Evolutionary conservation across 371 early-diverging fungal species (phyloP), one percentile per base, ranked within the genome.

Genomic region (Mortierella sp.): DNA sequence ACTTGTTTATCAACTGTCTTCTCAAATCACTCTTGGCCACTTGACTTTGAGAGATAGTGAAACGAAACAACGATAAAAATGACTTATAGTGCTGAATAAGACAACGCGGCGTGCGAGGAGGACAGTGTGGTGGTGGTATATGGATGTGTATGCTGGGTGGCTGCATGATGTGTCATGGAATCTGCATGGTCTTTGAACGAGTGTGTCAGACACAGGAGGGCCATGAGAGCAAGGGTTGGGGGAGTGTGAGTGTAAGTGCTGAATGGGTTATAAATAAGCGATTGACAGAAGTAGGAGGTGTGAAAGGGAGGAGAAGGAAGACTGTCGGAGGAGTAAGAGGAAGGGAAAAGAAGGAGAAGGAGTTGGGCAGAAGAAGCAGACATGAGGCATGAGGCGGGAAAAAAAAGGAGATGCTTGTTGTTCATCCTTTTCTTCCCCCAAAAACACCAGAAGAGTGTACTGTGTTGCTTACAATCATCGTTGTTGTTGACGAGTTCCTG

Each of bases 381-480:
- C 65, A 38, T 21, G 6, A 16, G 50, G 13, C 50, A 13, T 50
- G 50, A 50, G 42, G 68, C 24, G 68, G 38, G 58, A n/a, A 57
- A 45, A 57, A 50, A 50, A 50, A 13, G 58, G 74, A 45, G 74
- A 58, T 74, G 74, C 58, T 19, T 57, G 74, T 57, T 58, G 74
- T 57, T 58, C 58, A 58, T 74, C 74, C 38, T 65, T 38, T 31
- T 26, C 26, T 26, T 54, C 38, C 45, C 19, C 6, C 13, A 52
- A 45, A 42, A n/a, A 34, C 31, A 31, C 19, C 26, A 58, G 28
- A 13, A 31, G 47, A 72, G 48, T 1, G 38, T 38, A 8, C 21
- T 38, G 19, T 13, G 8, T 31, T 31, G 28, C 34, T 52, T 68
- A 70, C 54, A 70, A n/a, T 72, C 72, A 28, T 26, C 24, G 45